Percentiles rank a stretch among this genome's conserved stretches.
phyloP scores from a whole-genome alignment of 805 yeast genomes.

The Starmera caribaea region DNA sequence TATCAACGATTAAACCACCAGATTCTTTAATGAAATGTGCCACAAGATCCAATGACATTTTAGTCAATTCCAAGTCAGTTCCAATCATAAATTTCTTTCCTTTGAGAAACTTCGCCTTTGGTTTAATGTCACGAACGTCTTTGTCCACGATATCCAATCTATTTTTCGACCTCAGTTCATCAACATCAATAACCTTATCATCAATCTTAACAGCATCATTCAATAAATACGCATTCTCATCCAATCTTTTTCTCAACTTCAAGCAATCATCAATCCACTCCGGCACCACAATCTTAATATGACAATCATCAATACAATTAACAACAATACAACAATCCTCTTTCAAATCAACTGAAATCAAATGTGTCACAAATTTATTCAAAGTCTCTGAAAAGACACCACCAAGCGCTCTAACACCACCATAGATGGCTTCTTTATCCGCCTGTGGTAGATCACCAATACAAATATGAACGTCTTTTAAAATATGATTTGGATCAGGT shows the following conservation, averaged over 20 bases:
- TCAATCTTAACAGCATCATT: constrained; percentile 23
- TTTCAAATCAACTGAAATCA: constrained; percentile 48
- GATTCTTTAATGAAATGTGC: constrained; percentile 33
- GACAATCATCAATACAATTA: constrained; percentile 25
- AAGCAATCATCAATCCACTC: constrained; percentile 74
- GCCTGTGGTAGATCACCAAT: constrained; percentile 46
- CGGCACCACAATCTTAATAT: constrained; percentile 59
- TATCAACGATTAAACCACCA: constrained; percentile 41
- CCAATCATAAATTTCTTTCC: constrained; percentile 42
- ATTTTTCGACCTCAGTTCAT: constrained; percentile 2
- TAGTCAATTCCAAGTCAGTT: constrained; percentile 46
- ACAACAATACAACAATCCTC: constrained; percentile 52
- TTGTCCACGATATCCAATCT: constrained; percentile 7
- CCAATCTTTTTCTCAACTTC: constrained; percentile 36
- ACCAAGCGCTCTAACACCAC: constrained; percentile 63
- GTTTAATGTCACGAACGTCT: constrained; percentile 4
- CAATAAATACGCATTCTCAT: constrained; percentile 40
- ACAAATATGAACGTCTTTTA: constrained; percentile 54
- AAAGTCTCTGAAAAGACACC: constrained; percentile 58
- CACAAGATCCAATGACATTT: constrained; percentile 29
- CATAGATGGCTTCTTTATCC: constrained; percentile 58
- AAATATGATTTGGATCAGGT: constrained; percentile 60
- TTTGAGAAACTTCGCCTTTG: constrained; percentile 23
- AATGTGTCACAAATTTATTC: constrained; percentile 70
- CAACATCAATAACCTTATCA: constrained; percentile 3